Base-by-base conservation (phyloP, 1,284 basidiomycete species). In the Schizopora paradoxa region DNA sequence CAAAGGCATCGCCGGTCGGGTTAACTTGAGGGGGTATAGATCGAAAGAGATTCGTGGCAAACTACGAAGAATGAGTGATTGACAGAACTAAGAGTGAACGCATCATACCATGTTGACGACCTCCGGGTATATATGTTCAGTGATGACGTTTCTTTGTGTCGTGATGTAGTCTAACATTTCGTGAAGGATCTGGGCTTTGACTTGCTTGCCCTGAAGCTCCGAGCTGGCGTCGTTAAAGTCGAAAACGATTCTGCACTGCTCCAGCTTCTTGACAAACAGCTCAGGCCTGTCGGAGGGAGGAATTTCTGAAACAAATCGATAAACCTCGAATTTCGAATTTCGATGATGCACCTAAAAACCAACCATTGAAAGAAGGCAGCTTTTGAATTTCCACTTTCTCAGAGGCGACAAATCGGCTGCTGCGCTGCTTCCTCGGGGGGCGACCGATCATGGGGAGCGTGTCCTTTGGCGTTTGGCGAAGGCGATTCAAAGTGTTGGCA, bases 121-220 rank as follows among this genome's bases (percentile, higher is more conserved):
- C 74, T 99, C 96, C 41, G 96, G 96, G 77, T 99, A 99, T 80
- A 99, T 78, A 58, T 78, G 82, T 66, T 99, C 96, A 41, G 93
- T 97, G 61, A 99, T 96, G 57, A 98, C 93, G 52, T 90, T 88
- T 52, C 92, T 82, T 66, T 97, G 92, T 41, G 89, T 92, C 43
- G 95, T 98, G 65, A 99, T 96, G 67, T 98, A 99, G 62, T 99
- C 96, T 62, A 99, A 77, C 91, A 99, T 93, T 71, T 99, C 96
- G 57, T 97, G 92, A 45, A 99, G 69, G 4, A 96, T 93, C 62
- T 96, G 91, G 1, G 95, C 91, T 72, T 99, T 99, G 72, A 99
- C 88, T 67, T 98, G 95, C 72, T 99, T 99, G 55, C 93, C 95
- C 63, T 87, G 87, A 57, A 99, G 79, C 60, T 99, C 96, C 32